These are phyloP conservation scores for Grosmannia clavigera DNA, from an alignment of 2,329 filamentous ascomycete genomes.

Conservation along the genomic window DNA sequence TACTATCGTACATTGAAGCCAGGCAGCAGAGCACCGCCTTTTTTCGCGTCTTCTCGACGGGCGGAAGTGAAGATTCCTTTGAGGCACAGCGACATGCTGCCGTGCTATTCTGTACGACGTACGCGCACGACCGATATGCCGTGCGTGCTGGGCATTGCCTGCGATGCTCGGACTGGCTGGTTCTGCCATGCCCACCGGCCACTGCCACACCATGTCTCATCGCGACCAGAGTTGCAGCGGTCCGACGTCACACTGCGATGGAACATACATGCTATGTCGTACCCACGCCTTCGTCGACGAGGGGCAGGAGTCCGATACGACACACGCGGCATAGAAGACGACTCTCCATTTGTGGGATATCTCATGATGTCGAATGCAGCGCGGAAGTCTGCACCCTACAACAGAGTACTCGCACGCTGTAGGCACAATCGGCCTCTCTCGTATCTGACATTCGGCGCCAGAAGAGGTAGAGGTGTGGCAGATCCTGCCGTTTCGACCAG, in stretches of 20 bases:
- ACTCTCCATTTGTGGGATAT: not conserved
- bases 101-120: too few species aligned
- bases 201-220: not conserved
- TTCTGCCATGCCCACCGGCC: not conserved
- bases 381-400: too few species aligned
- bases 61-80: too few species aligned
- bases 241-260: not conserved
- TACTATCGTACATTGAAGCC: too few species aligned
- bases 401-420: not conserved
- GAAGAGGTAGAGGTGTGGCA: conserved; percentile 1
- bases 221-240: not conserved
- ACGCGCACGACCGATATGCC: too few species aligned
- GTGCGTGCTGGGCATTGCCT: not conserved
- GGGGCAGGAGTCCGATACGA: not conserved
- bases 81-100: too few species aligned
- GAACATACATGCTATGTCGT: too few species aligned
- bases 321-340: not conserved
- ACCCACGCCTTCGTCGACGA: too few species aligned
- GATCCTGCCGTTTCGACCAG: conserved; percentile 7
- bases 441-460: too few species aligned
- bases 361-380: not conserved
- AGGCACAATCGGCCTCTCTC: not conserved
- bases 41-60: too few species aligned
- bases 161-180: too few species aligned
- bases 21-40: too few species aligned